Evolutionary conservation across 176 grass and related monocot genomes (phyloP), one percentile per base, ranked within the genome.

Genomic region (Echinochloa phyllopogon): DNA sequence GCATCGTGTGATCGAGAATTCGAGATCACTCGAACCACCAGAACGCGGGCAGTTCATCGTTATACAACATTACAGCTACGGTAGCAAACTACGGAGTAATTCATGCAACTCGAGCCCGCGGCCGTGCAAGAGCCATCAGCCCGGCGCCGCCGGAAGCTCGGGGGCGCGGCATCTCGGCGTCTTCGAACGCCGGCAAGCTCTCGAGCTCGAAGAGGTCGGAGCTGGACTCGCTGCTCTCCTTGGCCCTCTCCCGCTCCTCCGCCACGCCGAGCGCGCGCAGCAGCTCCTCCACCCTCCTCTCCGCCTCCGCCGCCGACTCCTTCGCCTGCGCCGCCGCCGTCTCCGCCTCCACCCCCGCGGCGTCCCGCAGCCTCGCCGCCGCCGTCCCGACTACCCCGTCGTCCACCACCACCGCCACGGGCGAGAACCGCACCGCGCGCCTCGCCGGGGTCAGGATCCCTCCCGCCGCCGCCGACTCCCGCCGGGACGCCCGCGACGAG

Each of bases 121-220:
- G 79, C 59, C 74, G 74, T 4, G 74, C 29, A 33, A 33, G 29
- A 33, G 29, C 72, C 74, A 83, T 1, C 10, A 73, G 1, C 14
- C 41, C 66, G 4, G 69, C 66, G 8, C 27, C 53, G 79, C 6
- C 38, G 17, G 18, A 17, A 6, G 20, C 58, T n/a, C 79, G 70
- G 4, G 55, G n/a, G 20, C 74, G 62, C 2, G 40, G 40, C 66
- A 72, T 10, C 40, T 51, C 79, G 79, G 48, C 4, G 59, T 17
- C 41, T 15, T 68, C 23, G 25, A 87, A 41, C 48, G 66, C 67
- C 4, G 49, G n/a, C 49, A 90, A 59, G 77, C 47, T 84, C 15
- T 95, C 88, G 38, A 95, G 82, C 87, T 95, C 95, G 78, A 94
- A 98, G 48, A 98, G 73, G 67, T 98, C 93, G 6, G 93, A 98